These are phyloP conservation scores for Diaporthe nobilis DNA, from an alignment of 2,329 filamentous ascomycete species.

Conservation along the genomic window DNA sequence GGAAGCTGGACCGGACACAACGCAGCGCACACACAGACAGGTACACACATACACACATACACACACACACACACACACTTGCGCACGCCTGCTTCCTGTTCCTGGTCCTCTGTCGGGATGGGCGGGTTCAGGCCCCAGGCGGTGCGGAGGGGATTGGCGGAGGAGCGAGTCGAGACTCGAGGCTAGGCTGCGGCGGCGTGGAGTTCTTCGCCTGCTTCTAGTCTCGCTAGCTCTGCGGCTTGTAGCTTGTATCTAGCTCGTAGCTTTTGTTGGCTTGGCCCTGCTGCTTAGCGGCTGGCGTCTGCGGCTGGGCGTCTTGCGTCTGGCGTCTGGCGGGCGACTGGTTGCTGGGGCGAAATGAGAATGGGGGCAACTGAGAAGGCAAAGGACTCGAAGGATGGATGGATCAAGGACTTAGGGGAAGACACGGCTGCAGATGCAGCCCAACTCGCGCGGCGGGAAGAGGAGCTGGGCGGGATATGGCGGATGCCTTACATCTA, in stretches of 20 bases:
- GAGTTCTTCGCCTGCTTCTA: constrained; percentile 25
- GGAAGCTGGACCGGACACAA: neutral
- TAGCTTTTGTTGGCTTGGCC: constrained; percentile 1
- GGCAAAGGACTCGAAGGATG: constrained; percentile 23
- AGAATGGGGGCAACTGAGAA: neutral
- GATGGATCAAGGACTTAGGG: constrained; percentile 17
- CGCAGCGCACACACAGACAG: neutral
- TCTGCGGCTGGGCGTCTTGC: constrained; percentile 9
- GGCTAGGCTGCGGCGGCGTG: constrained; percentile 20
- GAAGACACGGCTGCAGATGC: constrained; percentile 22
- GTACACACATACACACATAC: neutral
- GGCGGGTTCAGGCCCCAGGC: constrained; percentile 13
- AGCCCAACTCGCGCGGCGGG: constrained; percentile 1
- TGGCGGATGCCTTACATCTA: neutral
- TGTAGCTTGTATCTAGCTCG: neutral
- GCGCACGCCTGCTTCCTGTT: neutral
- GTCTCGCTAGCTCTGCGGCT: neutral
- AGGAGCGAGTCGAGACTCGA: constrained; percentile 30
- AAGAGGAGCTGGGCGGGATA: neutral
- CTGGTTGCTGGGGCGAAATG: neutral
- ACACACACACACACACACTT: neutral
- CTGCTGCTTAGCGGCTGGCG: constrained; percentile 2
- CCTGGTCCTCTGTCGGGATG: constrained; percentile 14
- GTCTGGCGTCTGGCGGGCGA: constrained; percentile 10
- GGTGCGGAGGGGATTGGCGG: constrained; percentile 6